Evolutionary conservation across 164 flowering plant genomes (phyloP), one percentile per base, ranked within the genome.

Genomic region (Annona cherimola): DNA sequence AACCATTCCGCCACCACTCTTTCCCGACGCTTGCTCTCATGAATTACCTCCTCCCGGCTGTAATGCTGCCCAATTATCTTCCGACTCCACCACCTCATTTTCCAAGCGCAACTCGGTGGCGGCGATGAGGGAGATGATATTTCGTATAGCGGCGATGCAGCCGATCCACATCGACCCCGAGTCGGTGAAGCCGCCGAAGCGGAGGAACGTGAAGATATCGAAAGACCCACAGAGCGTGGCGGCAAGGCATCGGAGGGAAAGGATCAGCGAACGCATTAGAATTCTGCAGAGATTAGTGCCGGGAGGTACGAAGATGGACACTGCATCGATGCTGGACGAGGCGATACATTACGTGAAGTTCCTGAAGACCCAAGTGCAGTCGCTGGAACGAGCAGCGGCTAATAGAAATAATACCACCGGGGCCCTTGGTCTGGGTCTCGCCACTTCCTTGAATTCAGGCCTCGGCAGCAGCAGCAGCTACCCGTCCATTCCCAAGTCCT

Each of bases 281-380:
- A 87, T 85, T n/a, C 79, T 87, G 0, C 90, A 87, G 71, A 82
- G 90, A 73, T 77, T 87, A 1, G 90, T 87, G 1, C 90, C 90
- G 0, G 88, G 90, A 2, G 90, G 90, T 1, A 87, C 90, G 3
- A 85, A 87, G 70, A 83, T 87, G 90, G 90, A 87, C 72, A 87
- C 90, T 6, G 90, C 90, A 18, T 87, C 90, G 0, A 87, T 87
- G 90, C 54, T 87, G 40, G 90, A 87, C 45, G 90, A 87, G 69
- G 90, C 90, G 8, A 81, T 87, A 54, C 90, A 84, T 59, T 87
- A 87, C 63, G 85, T 87, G 63, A 85, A 87, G 75, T 87, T 87
- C 76, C 76, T 87, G 75, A 83, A 87, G 76, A 83, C 78, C 0
- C 87, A 87, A 67, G 87, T 87, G 68, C 84, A 85, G 62, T 83